Base-by-base conservation (phyloP, 805 yeast genomes). In the Ogataea dorogensis region DNA sequence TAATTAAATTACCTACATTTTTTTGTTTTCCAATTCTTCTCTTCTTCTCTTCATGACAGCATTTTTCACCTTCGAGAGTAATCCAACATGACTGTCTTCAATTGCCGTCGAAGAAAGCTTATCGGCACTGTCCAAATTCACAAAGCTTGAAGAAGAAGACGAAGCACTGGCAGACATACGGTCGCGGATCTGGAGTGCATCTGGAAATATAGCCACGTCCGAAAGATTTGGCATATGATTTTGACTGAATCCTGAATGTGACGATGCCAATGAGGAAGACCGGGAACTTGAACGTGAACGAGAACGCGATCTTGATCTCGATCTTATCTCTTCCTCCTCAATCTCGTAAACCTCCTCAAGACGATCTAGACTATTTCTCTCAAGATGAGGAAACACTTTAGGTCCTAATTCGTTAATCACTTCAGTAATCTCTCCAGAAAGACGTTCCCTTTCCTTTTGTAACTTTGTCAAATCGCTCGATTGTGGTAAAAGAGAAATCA, bases 361-460 rank as follows among this genome's bases (percentile, higher is more conserved):
- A 12, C 49, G 44, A 2, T 40, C 33, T 23, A 54, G 18, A 25
- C 48, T 44, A 16, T 25, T 27, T 24, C 42, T 43, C 24, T 50
- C 43, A 53, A 88, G 83, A 54, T 86, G 95, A 5, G 95, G 91
- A 68, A 84, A 88, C 33, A 93, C 69, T 51, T 79, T 77, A 2
- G 95, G 93, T 2, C 97, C 98, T 31, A 83, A 69, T 24, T 74
- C 78, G 54, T 89, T 87, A 32, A 89, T 85, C 5, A 83, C 64
- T 31, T 82, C 84, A 1, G 96, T 86, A 33, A 93, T 84, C 44
- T 85, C 82, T 38, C 68, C 72, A 12, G 86, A 76, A 40, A 91
- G 68, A 36, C 68, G 71, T 25, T 67, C 64, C 46, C 97, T 70
- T 36, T 79, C 75, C 19, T 66, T 61, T 49, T 83, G 77, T 43